Percentiles rank a stretch among this genome's conserved stretches.
These are phyloP conservation scores for Sporothrix brasiliensis DNA, from an alignment of 2,329 filamentous ascomycete genomes.

Conservation along the genomic window DNA sequence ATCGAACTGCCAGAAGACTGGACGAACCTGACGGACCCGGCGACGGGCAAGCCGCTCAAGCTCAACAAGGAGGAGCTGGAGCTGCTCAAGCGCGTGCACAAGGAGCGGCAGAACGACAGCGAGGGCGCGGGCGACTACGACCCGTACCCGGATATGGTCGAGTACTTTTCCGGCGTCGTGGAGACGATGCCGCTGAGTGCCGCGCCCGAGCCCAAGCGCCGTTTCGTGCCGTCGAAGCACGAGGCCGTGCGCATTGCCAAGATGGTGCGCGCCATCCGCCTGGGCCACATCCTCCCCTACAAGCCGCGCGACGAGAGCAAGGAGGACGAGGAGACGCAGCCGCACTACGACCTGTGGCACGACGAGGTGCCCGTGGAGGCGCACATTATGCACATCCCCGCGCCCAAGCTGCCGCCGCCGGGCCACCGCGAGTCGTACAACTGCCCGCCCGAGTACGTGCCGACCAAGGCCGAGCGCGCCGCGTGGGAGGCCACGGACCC, in stretches of 20 bases:
- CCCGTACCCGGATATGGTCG: conserved; percentile 88
- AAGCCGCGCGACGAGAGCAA: conserved; percentile 68
- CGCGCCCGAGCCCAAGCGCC: conserved; percentile 91
- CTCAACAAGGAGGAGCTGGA: conserved; percentile 86
- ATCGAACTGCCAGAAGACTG: conserved; percentile 97
- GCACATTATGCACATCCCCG: conserved; percentile 91
- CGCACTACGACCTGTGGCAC: conserved; percentile 90
- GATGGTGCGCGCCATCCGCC: conserved; percentile 90
- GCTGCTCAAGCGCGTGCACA: conserved; percentile 82
- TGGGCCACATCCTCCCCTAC: conserved; percentile 91
- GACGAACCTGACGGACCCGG: conserved; percentile 92
- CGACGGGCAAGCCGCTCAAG: conserved; percentile 89
- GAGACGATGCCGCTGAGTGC: conserved; percentile 95
- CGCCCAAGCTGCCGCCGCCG: conserved; percentile 88
- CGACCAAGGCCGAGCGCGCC: conserved; percentile 78
- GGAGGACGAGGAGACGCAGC: conserved; percentile 66
- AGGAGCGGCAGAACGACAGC: conserved; percentile 83
- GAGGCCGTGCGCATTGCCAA: conserved; percentile 97
- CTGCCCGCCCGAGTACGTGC: conserved; percentile 90
- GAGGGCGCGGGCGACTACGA: conserved; percentile 87
- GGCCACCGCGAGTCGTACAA: conserved; percentile 91
- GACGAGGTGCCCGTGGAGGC: conserved; percentile 82
- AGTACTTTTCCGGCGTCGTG: conserved; percentile 88
- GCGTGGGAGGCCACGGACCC: conserved; percentile 84
- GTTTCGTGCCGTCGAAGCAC: conserved; percentile 95